phyloP scores from a whole-genome alignment of 1,284 basidiomycete species.

The Malassezia cuniculi region DNA sequence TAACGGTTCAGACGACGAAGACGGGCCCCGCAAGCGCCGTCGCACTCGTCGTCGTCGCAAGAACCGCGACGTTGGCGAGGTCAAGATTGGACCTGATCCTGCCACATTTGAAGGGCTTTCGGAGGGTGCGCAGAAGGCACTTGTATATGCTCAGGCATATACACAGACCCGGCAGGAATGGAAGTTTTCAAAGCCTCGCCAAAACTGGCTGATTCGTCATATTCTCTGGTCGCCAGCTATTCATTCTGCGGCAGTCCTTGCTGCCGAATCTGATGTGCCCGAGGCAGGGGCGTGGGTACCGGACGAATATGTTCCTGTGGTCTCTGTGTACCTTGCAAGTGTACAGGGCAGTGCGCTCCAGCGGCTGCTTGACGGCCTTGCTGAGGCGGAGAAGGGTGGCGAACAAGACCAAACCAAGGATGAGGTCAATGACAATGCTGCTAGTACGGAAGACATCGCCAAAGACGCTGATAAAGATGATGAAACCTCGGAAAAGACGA shows the following conservation, averaged over 20 bases:
- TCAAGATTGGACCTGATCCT: slow-evolving; percentile 7
- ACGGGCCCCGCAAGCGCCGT: too few relatives aligned
- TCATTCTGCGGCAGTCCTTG: neutral
- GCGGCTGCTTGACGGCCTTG: too few relatives aligned
- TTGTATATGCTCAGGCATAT: slow-evolving; percentile 15
- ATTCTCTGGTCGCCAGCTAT: slow-evolving; percentile 9
- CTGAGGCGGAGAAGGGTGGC: too few relatives aligned
- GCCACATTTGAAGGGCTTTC: neutral
- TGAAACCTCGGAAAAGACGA: too few relatives aligned
- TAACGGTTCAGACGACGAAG: too few relatives aligned
- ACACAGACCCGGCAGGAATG: slow-evolving; percentile 6
- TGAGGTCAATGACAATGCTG: too few relatives aligned
- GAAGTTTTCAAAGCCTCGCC: slow-evolving; percentile 20
- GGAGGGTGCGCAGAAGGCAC: slow-evolving; percentile 9
- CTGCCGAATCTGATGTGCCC: neutral
- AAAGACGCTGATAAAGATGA: too few relatives aligned
- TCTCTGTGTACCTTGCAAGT: slow-evolving; percentile 8
- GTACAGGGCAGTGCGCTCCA: neutral
- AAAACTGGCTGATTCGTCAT: slow-evolving; percentile 16
- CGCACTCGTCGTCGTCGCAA: too few relatives aligned
- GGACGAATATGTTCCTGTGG: slow-evolving; percentile 10
- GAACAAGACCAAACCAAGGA: too few relatives aligned
- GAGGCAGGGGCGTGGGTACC: slow-evolving; percentile 6
- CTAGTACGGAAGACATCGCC: too few relatives aligned
- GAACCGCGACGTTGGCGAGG: too few relatives aligned